These are phyloP conservation scores for Lathyrus aphaca DNA, from an alignment of 306 rosid genomes.

Conservation along the genomic window DNA sequence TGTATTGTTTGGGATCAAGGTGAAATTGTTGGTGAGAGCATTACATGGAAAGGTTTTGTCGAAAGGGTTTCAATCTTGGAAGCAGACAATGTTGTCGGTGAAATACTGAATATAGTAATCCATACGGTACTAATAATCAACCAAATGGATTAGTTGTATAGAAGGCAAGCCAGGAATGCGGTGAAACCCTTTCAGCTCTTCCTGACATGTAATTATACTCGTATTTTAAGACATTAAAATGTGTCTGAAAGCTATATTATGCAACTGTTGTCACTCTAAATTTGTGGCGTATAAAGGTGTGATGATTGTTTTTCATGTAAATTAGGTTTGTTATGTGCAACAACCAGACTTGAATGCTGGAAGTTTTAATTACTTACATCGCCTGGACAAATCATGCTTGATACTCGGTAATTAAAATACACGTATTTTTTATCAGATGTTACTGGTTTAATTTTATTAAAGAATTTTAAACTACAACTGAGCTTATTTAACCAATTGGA, in stretches of 20 bases:
- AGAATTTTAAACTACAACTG: no score
- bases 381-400: no score
- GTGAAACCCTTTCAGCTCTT: constrained; percentile 78
- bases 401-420: no score
- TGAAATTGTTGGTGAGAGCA: constrained; percentile 50
- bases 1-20: constrained; percentile 65
- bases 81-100: constrained; percentile 50
- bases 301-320: constrained; percentile 47
- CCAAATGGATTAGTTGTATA: constrained; percentile 55
- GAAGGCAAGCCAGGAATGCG: constrained; percentile 63
- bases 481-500: no score
- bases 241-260: constrained; percentile 37
- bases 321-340: constrained; percentile 24
- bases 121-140: constrained; percentile 46
- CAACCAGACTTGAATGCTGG: constrained; percentile 12
- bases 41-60: constrained; percentile 81
- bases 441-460: no score
- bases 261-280: constrained; percentile 39
- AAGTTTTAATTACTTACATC: no score
- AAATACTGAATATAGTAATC: constrained; percentile 46
- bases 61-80: constrained; percentile 64
- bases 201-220: constrained; percentile 83
- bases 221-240: constrained; percentile 35
- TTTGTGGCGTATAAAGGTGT: constrained; percentile 54
- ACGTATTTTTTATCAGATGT: no score